Conservation (phyloP, 805 yeast species). For the Spathaspora gorwiae region DNA sequence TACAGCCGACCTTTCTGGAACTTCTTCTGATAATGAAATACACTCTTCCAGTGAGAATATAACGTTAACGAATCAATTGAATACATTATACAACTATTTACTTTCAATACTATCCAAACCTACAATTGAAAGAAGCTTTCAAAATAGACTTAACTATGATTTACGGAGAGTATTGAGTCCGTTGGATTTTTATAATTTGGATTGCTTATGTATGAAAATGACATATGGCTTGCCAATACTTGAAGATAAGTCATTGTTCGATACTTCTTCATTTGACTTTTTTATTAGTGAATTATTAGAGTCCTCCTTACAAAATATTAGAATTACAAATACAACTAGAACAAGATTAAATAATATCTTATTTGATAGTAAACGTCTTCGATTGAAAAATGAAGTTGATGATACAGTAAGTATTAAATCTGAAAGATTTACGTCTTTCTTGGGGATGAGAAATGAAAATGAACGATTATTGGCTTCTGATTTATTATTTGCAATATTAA, state of each 20-base stretch:
- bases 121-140: constrained; percentile 64
- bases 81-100: constrained; percentile 68
- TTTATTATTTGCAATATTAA: constrained; percentile 70
- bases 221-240: constrained; percentile 26
- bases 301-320: constrained; percentile 24
- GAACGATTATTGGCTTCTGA: constrained; percentile 31
- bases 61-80: constrained; percentile 49
- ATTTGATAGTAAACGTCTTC: constrained; percentile 15
- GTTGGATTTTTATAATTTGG: constrained; percentile 68
- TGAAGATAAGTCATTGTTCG: background rate
- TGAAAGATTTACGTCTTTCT: constrained; percentile 2
- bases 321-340: constrained; percentile 55
- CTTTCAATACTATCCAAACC: constrained; percentile 82
- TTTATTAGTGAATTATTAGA: constrained; percentile 24
- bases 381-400: constrained; percentile 4
- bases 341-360: constrained; percentile 49
- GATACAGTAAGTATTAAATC: background rate
- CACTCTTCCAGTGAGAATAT: constrained; percentile 7
- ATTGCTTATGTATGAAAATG: constrained; percentile 44
- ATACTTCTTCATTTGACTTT: constrained; percentile 17
- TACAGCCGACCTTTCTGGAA: constrained; percentile 15
- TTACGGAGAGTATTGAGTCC: constrained; percentile 69
- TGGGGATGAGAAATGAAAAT: constrained; percentile 3
- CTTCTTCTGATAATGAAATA: constrained; percentile 15
- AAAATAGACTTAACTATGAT: constrained; percentile 74